phyloP scores from a whole-genome alignment of 2,329 filamentous ascomycete species.

The Trichoderma semiorbis region DNA sequence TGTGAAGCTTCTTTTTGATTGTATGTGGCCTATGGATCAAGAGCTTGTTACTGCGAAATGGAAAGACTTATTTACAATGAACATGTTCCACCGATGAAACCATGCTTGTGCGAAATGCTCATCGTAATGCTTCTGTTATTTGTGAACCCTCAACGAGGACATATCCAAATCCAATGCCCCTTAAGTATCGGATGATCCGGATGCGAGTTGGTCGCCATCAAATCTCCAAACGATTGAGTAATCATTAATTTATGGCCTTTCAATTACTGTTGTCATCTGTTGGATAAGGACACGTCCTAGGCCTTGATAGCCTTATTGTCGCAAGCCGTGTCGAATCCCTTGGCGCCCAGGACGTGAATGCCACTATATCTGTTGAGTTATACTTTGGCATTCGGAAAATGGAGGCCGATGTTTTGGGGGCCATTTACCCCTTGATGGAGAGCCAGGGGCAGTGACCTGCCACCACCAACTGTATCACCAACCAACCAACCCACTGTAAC shows the following conservation, averaged over 20 bases:
- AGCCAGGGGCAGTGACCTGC: not conserved
- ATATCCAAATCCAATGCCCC: not conserved
- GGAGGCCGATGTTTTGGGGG: not conserved
- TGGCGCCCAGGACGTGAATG: not conserved
- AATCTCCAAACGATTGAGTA: not conserved
- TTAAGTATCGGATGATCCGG: not conserved
- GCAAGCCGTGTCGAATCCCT: not conserved
- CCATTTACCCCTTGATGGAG: not conserved
- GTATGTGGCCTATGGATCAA: too few relatives aligned
- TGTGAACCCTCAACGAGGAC: accelerated
- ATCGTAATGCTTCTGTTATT: accelerated
- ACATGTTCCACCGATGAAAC: not conserved
- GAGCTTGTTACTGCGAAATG: too few relatives aligned
- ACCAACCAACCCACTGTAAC: not conserved
- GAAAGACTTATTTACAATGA: accelerated
- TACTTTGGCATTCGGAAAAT: not conserved
- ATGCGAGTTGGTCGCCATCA: not conserved
- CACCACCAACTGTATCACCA: not conserved
- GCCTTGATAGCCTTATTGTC: not conserved
- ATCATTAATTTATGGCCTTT: not conserved
- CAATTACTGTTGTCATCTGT: not conserved
- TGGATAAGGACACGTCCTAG: not conserved
- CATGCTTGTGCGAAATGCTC: not conserved
- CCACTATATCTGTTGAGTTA: not conserved
- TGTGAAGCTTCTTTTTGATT: not conserved